Evolutionary conservation across 495 filamentous ascomycete genomes (phyloP).

Genomic region (Schizothecium vesticola): DNA sequence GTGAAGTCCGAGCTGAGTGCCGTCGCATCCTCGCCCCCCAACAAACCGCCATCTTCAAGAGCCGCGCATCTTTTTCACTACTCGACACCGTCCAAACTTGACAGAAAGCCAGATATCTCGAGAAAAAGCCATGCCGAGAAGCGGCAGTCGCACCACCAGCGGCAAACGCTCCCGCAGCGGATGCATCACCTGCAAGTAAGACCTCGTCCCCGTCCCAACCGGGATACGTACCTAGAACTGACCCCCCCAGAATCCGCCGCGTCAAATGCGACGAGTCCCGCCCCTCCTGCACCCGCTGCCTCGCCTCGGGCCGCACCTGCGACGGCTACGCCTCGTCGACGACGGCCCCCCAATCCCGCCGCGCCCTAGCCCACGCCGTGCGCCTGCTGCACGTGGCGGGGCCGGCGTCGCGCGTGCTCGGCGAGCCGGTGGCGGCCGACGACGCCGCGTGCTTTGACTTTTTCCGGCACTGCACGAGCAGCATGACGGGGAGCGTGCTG

Average conservation of each 20-base stretch:
- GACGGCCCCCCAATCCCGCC: slow-evolving; percentile 21
- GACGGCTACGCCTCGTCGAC: slow-evolving; percentile 30
- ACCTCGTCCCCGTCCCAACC: not conserved
- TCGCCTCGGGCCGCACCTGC: slow-evolving; percentile 25
- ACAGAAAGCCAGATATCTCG: not conserved
- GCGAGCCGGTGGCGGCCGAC: slow-evolving; percentile 36
- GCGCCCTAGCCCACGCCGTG: slow-evolving; percentile 23
- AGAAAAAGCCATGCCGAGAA: not conserved
- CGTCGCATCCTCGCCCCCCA: not conserved
- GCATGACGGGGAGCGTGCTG: slow-evolving; percentile 16
- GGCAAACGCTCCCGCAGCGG: slow-evolving; percentile 2
- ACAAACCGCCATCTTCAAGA: not conserved
- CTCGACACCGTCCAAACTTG: not conserved
- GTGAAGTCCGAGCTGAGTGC: not conserved
- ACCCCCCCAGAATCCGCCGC: slow-evolving; percentile 24
- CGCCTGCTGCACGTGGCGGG: slow-evolving; percentile 38
- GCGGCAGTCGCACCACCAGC: not conserved
- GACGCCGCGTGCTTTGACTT: slow-evolving; percentile 23
- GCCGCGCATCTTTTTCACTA: not conserved
- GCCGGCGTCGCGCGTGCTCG: slow-evolving; percentile 32
- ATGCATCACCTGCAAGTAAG: slow-evolving; percentile 24
- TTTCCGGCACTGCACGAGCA: slow-evolving; percentile 19
- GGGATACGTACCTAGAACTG: not conserved
- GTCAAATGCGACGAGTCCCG: slow-evolving; percentile 38
- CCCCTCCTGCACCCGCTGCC: slow-evolving; percentile 31